Conservation (phyloP, 2,329 filamentous ascomycete genomes). For the Botryotinia convoluta region DNA sequence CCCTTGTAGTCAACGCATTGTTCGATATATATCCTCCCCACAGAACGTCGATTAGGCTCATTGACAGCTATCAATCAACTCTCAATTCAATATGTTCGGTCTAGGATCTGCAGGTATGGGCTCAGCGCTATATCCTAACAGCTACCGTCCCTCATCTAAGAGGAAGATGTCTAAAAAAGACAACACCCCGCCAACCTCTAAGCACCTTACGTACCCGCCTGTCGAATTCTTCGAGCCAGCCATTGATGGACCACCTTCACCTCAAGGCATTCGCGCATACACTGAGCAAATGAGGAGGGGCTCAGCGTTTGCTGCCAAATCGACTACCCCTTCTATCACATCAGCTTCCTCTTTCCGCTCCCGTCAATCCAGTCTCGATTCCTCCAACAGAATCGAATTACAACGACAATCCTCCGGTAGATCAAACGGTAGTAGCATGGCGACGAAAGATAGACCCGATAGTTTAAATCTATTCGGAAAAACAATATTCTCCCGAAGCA, state of each 20-base stretch:
- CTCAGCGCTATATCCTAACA: background rate
- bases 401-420: constrained; percentile 56
- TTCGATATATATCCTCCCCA: constrained; percentile 20
- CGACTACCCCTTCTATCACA: constrained; percentile 48
- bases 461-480: constrained; percentile 56
- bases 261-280: constrained; percentile 56
- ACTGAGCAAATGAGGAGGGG: constrained; percentile 58
- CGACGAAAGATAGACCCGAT: constrained; percentile 53
- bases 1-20: constrained; percentile 10
- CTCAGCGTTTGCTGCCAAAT: constrained; percentile 48
- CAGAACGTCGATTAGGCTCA: constrained; percentile 14
- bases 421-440: constrained; percentile 53
- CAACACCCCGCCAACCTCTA: background rate
- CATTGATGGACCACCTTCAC: constrained; percentile 59
- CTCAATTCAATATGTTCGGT: constrained; percentile 19
- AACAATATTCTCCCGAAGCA: constrained; percentile 55
- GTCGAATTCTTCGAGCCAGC: constrained; percentile 54
- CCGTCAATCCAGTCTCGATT: constrained; percentile 36
- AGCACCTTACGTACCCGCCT: constrained; percentile 13
- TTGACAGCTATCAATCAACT: constrained; percentile 10
- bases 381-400: constrained; percentile 41
- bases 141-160: background rate
- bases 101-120: constrained; percentile 14
- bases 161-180: constrained; percentile 17
- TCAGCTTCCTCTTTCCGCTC: constrained; percentile 57